A percentile compares a stretch with the other conserved stretches of the same genome.
Evolutionary conservation across 1,139 yeast species (phyloP).

Genomic region (Meyerozyma elateridarum): DNA sequence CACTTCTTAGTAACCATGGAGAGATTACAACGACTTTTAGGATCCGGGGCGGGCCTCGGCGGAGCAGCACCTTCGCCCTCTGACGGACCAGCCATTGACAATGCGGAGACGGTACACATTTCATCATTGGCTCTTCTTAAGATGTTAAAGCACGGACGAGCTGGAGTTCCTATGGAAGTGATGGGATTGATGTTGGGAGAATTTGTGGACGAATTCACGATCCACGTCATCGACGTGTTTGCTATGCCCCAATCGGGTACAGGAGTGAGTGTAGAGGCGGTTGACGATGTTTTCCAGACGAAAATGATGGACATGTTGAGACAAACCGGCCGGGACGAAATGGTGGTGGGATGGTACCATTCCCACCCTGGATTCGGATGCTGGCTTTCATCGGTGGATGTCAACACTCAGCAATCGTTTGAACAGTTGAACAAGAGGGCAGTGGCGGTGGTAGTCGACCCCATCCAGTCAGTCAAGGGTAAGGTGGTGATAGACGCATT

Average conservation of each 20-base stretch:
- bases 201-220: slow-evolving; percentile 95
- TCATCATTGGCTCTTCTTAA: slow-evolving; percentile 92
- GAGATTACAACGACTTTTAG: slow-evolving; percentile 68
- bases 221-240: slow-evolving; percentile 94
- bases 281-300: slow-evolving; percentile 97
- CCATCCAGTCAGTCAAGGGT: slow-evolving; percentile 97
- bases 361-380: slow-evolving; percentile 99
- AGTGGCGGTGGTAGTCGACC: slow-evolving; percentile 97
- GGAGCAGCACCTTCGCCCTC: slow-evolving; percentile 46
- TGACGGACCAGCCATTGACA: slow-evolving; percentile 85
- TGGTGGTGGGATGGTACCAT: slow-evolving; percentile 99
- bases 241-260: slow-evolving; percentile 99
- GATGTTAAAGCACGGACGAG: slow-evolving; percentile 97
- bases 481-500: slow-evolving; percentile 99
- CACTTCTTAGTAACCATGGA: slow-evolving; percentile 42
- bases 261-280: slow-evolving; percentile 98
- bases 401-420: slow-evolving; percentile 94
- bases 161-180: slow-evolving; percentile 99
- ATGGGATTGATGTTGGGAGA: slow-evolving; percentile 99
- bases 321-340: slow-evolving; percentile 97
- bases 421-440: slow-evolving; percentile 94
- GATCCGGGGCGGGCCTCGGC: slow-evolving; percentile 52
- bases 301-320: slow-evolving; percentile 99
- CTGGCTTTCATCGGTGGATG: slow-evolving; percentile 97
- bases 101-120: slow-evolving; percentile 93